Conservation (phyloP, 106 monocot species). For the Allium sativum region DNA sequence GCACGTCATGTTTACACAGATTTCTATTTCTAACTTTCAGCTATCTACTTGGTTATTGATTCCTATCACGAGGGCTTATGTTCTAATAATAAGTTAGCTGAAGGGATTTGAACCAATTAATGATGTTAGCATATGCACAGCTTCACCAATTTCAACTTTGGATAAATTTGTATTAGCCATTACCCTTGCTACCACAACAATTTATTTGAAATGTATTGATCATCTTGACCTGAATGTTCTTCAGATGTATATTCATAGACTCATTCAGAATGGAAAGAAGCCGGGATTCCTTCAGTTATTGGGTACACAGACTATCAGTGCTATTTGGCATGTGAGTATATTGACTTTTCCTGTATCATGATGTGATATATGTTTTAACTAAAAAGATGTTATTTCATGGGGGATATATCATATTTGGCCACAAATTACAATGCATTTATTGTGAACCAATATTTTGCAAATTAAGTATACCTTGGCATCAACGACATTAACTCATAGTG, state of each 20-base stretch:
- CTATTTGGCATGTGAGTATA: conserved; percentile 97
- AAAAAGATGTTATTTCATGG: not conserved
- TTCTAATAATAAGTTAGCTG: too few relatives aligned
- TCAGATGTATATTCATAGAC: conserved; percentile 96
- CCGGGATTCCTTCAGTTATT: conserved; percentile 91
- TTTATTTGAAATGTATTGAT: not conserved
- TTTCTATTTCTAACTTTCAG: not conserved
- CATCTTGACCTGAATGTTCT: not conserved
- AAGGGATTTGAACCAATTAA: not conserved
- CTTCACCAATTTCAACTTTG: not conserved
- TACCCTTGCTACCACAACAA: not conserved
- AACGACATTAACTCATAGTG: too few relatives aligned
- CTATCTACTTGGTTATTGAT: not conserved
- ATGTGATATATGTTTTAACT: not conserved
- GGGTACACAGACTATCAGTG: conserved; percentile 95
- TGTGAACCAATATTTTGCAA: too few relatives aligned
- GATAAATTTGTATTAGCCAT: not conserved
- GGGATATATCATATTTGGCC: not conserved
- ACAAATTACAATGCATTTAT: too few relatives aligned
- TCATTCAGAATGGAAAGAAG: conserved; percentile 89
- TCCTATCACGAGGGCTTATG: too few relatives aligned
- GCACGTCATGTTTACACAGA: too few relatives aligned
- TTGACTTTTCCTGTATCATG: not conserved
- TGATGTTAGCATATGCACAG: not conserved
- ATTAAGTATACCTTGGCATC: too few relatives aligned